Evolutionary conservation across 1,139 yeast species (phyloP), one percentile per base, ranked within the genome.

Genomic region (Blastobotrys malaysiensis): DNA sequence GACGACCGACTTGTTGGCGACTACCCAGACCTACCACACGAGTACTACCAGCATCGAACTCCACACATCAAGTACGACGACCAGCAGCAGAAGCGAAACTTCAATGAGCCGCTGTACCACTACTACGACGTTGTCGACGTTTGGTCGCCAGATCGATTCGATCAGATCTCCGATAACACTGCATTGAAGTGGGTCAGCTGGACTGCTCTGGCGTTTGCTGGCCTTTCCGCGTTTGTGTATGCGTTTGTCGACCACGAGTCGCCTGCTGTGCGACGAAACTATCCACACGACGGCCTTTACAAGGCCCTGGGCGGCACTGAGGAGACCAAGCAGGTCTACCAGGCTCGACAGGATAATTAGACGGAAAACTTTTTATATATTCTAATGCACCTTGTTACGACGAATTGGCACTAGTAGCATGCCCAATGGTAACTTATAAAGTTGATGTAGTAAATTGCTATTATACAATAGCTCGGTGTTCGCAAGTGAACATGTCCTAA

Each of bases 101-200:
- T 80, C 61, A 80, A 81, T 60, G 93, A 88, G 61, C 88, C 90
- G 14, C 62, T 86, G 58, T 81, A 83, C 66, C 82, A 82, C 53
- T 81, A 84, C 62, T 87, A 84, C 62, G 96, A 88, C 66, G 73
- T 80, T 68, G 77, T 84, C 66, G 93, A 88, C 68, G 79, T 87
- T 77, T 88, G 96, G 96, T 83, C 96, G 11, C 95, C 96, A 18
- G 95, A 88, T 66, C 80, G 83, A 66, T 83, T 77, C 69, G 82
- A 83, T 64, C 69, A 75, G 50, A 86, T 83, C 47, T 73, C 80
- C 45, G 85, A 86, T 69, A 69, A 73, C 56, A 77, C 81, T 46
- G 96, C 96, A 1, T 70, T 84, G 54, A 77, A 74, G 60, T 73
- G 75, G 65, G 72, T 77, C 56, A 60, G 68, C 43, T 71, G 77